These are phyloP conservation scores for Ophiostoma quercus DNA, from an alignment of 2,329 filamentous ascomycete genomes.

Conservation along the genomic window DNA sequence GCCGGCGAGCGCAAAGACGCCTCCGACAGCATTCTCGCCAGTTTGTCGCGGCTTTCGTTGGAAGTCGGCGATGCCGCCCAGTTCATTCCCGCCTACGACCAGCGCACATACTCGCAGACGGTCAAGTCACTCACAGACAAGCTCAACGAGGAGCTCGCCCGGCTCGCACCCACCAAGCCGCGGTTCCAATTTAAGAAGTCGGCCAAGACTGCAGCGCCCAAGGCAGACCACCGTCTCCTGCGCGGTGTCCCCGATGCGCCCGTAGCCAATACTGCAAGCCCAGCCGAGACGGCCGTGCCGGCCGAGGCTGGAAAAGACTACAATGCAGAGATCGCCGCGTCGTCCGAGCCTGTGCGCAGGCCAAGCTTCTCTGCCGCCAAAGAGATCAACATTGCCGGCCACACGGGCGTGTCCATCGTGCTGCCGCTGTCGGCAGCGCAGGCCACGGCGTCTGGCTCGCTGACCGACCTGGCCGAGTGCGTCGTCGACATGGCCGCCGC, in stretches of 20 bases:
- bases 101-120: constrained; percentile 73
- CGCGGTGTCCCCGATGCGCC: constrained; percentile 21
- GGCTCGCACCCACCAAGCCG: constrained; percentile 61
- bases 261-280: background rate
- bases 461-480: constrained; percentile 64
- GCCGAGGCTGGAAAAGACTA: constrained; percentile 43
- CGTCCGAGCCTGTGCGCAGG: constrained; percentile 45
- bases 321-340: constrained; percentile 49
- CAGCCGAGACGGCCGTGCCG: background rate
- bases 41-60: constrained; percentile 73
- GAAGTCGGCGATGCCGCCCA: constrained; percentile 79
- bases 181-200: constrained; percentile 72
- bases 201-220: constrained; percentile 29
- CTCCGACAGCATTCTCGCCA: constrained; percentile 71
- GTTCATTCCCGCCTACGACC: constrained; percentile 83
- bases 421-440: constrained; percentile 65
- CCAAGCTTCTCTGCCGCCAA: constrained; percentile 59
- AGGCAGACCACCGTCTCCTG: constrained; percentile 42
- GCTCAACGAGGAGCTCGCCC: constrained; percentile 63
- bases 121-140: constrained; percentile 78
- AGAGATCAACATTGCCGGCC: constrained; percentile 61
- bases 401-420: constrained; percentile 67
- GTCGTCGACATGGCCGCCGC: constrained; percentile 76
- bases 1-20: constrained; percentile 75
- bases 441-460: constrained; percentile 66